Evolutionary conservation across 2,329 filamentous ascomycete species (phyloP), one percentile per base, ranked within the genome.

Genomic region (Monilinia polystroma): DNA sequence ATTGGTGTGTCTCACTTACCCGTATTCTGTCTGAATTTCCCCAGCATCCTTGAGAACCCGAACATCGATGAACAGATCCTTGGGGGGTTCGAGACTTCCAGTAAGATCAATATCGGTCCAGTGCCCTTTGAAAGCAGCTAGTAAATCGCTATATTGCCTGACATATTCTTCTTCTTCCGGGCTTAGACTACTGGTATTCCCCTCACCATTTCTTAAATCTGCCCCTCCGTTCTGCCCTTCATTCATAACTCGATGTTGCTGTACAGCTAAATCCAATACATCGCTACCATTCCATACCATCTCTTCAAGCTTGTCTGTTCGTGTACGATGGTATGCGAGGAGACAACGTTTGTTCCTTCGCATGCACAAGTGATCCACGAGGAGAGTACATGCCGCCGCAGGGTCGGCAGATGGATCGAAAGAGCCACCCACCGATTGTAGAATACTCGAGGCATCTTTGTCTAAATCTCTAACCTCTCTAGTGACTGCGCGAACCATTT

Each of bases 11-110:
- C 38, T 54, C 58, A 81, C 89, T 78, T 83, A 96, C 90, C 95
- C 95, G 76, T 99, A 99, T 82, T 99, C 96, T 0, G 95, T 99
- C 80, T 99, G 94, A 71, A 99, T 97, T 81, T 99, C 95, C 5
- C 96, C 95, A 1, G 94, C 95, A 81, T 99, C 95, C 77, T 95
- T 97, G 70, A 99, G 80, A 59, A 99, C 95, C 57, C 95, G 84
- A 47, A 99, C 95, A 78, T 99, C 95, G 74, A 99, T 96, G 78
- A 98, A 99, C 64, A 99, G 81, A 79, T 99, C 95, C 73, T 87
- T 87, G n/a, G 95, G 95, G 32, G 95, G 95, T 76, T 97, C 93
- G 76, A 99, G 81, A 75, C 91, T 95, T 43, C 95, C 95, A 3
- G 95, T 97, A 65, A 99, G 81, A 78, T 99, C 95, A 72, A 99